Conservation (phyloP, 257 asterid species). For the Marsdenia floribunda region DNA sequence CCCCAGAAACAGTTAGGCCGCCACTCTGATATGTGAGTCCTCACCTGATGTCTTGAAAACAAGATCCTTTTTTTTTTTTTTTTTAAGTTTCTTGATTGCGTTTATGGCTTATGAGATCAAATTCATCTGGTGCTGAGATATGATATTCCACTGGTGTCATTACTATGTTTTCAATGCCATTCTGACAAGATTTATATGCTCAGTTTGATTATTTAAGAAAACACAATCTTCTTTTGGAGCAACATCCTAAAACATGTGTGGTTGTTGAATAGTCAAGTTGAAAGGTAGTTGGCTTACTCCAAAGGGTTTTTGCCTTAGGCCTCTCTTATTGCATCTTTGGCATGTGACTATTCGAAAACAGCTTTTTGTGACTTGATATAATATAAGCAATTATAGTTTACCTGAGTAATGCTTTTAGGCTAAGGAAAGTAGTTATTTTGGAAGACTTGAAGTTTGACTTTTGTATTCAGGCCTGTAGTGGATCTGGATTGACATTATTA, state of each 20-base stretch:
- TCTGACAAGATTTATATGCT: background rate
- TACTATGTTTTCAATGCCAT: background rate
- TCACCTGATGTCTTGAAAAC: background rate
- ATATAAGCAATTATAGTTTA: background rate
- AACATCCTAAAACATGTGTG: background rate
- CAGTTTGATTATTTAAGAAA: background rate
- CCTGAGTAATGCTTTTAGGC: background rate
- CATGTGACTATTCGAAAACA: no score
- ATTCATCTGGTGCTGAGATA: background rate
- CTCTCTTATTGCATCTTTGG: no score
- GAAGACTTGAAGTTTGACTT: background rate
- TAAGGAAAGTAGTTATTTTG: background rate
- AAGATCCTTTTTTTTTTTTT: background rate
- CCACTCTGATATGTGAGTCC: constrained; percentile 80
- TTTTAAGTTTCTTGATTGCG: background rate
- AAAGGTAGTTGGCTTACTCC: background rate
- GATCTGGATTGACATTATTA: background rate
- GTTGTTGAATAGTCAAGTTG: no score
- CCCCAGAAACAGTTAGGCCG: constrained; percentile 97
- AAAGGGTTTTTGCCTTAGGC: background rate
- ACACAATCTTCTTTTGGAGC: background rate
- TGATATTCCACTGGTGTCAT: background rate
- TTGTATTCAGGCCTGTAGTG: background rate
- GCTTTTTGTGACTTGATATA: background rate
- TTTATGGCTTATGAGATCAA: background rate